These are phyloP conservation scores for Pugionium cornutum DNA, from an alignment of 345 rosid species.

Conservation along the genomic window DNA sequence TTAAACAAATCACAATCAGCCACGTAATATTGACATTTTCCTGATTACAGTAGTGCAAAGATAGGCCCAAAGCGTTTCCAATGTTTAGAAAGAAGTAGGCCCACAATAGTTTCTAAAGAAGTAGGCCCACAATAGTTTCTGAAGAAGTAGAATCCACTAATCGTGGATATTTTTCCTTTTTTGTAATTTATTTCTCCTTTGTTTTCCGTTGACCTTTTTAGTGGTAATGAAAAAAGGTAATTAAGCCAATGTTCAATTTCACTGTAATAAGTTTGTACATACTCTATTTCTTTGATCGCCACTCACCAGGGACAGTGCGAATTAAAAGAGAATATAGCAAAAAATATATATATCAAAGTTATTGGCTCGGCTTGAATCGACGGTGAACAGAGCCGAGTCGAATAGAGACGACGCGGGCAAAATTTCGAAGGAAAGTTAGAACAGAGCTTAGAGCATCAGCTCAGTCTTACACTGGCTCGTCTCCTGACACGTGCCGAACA, in stretches of 20 bases:
- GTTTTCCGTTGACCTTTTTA: neutral
- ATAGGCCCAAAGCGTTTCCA: slow-evolving; percentile 22
- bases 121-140: too few species aligned
- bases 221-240: neutral
- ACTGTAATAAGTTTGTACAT: slow-evolving; percentile 32
- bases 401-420: slow-evolving; percentile 15
- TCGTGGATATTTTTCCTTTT: neutral
- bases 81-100: neutral
- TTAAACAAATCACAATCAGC: neutral
- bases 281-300: slow-evolving; percentile 12
- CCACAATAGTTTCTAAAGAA: neutral
- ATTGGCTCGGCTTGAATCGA: slow-evolving; percentile 6
- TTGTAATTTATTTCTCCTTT: too few species aligned
- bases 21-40: neutral
- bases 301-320: neutral
- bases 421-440: slow-evolving; percentile 5
- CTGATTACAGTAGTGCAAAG: neutral
- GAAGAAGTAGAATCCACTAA: neutral
- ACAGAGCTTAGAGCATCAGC: slow-evolving; percentile 48
- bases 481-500: slow-evolving; percentile 37
- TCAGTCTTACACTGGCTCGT: slow-evolving; percentile 55
- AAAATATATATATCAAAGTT: neutral
- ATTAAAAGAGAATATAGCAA: neutral
- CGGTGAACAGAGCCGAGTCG: slow-evolving; percentile 1
- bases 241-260: slow-evolving; percentile 18